Evolutionary conservation across 192 early-diverging fungal genomes (phyloP).

Genomic region (Geosiphon pyriformis): DNA sequence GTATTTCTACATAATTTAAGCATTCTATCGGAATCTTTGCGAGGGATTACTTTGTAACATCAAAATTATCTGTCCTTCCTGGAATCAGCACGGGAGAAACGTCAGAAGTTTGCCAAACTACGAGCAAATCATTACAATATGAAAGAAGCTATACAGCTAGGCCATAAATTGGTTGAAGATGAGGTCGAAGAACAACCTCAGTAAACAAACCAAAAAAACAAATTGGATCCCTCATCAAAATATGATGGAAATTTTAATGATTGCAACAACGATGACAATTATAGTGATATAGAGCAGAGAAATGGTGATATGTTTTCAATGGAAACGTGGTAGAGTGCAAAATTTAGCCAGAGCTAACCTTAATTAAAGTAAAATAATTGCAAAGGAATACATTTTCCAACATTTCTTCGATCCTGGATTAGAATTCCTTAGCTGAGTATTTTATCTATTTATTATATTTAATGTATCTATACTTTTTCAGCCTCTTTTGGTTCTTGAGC

Average conservation of each 20-base stretch:
- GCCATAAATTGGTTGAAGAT: constrained; percentile 44
- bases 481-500: too few relatives aligned
- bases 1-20: not conserved
- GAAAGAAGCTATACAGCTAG: constrained; percentile 59
- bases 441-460: too few relatives aligned
- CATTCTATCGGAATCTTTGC: constrained; percentile 3
- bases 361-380: too few relatives aligned
- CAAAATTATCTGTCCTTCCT: not conserved
- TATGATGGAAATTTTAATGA: too few relatives aligned
- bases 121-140: constrained; percentile 90
- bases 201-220: constrained; percentile 18
- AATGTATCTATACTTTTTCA: too few relatives aligned
- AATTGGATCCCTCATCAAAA: not conserved
- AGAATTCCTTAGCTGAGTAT: too few relatives aligned
- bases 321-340: too few relatives aligned
- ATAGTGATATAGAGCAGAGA: not conserved
- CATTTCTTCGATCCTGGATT: too few relatives aligned
- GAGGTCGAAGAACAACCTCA: constrained; percentile 52
- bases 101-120: constrained; percentile 68
- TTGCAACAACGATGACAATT: not conserved
- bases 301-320: too few relatives aligned
- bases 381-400: too few relatives aligned
- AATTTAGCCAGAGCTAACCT: too few relatives aligned
- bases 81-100: constrained; percentile 43
- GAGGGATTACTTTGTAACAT: not conserved